Base-by-base conservation (phyloP, 805 yeast genomes). In the Millerago galiae region DNA sequence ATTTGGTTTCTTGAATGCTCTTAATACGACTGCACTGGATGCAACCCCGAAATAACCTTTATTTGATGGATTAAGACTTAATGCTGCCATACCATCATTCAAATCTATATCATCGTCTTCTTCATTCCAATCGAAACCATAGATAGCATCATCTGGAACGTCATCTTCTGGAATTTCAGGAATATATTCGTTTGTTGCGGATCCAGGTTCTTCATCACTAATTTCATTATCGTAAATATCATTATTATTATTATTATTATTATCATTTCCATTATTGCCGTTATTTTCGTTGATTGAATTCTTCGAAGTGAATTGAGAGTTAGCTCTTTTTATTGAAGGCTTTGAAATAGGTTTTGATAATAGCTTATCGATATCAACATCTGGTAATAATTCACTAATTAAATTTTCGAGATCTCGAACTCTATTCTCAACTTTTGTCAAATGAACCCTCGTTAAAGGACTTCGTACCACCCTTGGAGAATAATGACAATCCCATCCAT, bases 381-480 rank as follows among this genome's bases (percentile, higher is more conserved):
- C 69, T 5, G 75, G 83, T 7, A 72, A 48, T 13, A 76, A 48
- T 34, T 63, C 69, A 17, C 56, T 49, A 8, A 79, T 50, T 10
- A 78, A 48, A 10, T 53, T 48, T 54, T 78, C 82, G 43, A 79
- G 56, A 31, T 60, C 67, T 29, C 65, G 59, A 5, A 75, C 74
- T 37, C 78, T 61, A 40, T 67, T 72, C 60, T 87, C 95, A 25
- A 87, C 88, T 41, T 74, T 74, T 13, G 95, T 86, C 50, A 87
- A 65, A 63, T 85, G 83, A 4, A 83, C 87, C 51, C 96, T 67
- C 0, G 95, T 87, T 43, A 87, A 64, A 0, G 95, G 95, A 5
- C 91, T 79, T 42, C 95, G 68, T 28, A 83, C 81, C 2, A 81
- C 74, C 46, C 84, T 70, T 13, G 96, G 95, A 17, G 90, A 81